phyloP scores from a whole-genome alignment of 305 asterid genomes.

The Salvia sclarea region DNA sequence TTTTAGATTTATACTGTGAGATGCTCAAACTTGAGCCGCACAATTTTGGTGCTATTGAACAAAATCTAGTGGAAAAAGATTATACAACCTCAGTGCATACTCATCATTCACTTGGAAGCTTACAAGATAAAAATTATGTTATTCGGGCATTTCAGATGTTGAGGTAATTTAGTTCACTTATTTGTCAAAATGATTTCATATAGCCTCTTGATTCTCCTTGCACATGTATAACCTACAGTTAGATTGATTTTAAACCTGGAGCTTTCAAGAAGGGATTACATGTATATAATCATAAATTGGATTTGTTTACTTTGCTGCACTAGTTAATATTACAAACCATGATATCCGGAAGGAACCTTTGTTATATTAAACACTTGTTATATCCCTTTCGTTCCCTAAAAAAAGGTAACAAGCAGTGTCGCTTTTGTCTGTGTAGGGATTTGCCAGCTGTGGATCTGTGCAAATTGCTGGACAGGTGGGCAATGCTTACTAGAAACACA shows the following conservation, averaged over 20 bases:
- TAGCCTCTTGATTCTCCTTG: conserved; percentile 20
- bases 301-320: conserved; percentile 14
- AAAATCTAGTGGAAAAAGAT: conserved; percentile 37
- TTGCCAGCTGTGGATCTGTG: conserved; percentile 55
- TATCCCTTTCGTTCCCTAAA: conserved; percentile 11
- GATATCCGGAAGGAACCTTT: neutral
- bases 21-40: conserved; percentile 53
- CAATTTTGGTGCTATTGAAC: conserved; percentile 45
- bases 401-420: conserved; percentile 1
- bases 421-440: conserved; percentile 51
- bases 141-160: conserved; percentile 52
- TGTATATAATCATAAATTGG: neutral
- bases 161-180: conserved; percentile 48
- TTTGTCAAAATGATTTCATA: conserved; percentile 11
- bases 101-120: conserved; percentile 36
- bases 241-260: conserved; percentile 18
- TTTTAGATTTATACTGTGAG: conserved; percentile 77
- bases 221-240: conserved; percentile 6
- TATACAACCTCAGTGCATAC: conserved; percentile 35
- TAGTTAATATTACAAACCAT: neutral
- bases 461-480: conserved; percentile 76
- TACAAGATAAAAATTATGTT: conserved; percentile 48
- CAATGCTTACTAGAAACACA: conserved; percentile 51
- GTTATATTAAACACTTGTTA: neutral
- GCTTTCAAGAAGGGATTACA: conserved; percentile 5